Conservation (phyloP, 2,329 filamentous ascomycete species). For the Penicillium psychrosexuale region DNA sequence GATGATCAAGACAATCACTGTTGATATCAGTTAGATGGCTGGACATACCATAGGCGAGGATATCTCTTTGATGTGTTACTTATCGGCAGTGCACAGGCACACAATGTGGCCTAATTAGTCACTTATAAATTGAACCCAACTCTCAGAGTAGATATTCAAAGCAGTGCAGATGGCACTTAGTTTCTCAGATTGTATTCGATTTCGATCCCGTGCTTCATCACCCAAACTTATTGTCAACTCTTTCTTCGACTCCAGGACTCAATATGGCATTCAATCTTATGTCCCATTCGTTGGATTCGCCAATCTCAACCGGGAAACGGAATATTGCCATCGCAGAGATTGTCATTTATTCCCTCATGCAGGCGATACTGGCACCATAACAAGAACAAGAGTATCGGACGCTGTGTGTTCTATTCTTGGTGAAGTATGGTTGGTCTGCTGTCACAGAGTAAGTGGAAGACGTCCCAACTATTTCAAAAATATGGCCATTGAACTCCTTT, state of each 20-base stretch:
- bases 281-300: neutral
- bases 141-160: neutral
- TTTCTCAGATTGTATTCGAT: neutral
- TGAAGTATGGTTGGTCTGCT: conserved; percentile 27
- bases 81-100: too few relatives aligned
- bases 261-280: conserved; percentile 4
- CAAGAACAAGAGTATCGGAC: conserved; percentile 12
- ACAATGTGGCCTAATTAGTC: neutral
- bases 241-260: neutral
- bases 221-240: neutral
- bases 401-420: conserved; percentile 28
- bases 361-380: conserved; percentile 29
- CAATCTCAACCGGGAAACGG: conserved; percentile 6
- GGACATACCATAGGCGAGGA: too few relatives aligned
- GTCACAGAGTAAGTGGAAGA: conserved; percentile 22
- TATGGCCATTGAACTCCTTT: neutral
- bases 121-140: neutral
- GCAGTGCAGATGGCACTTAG: neutral
- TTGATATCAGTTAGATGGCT: too few relatives aligned
- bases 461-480: neutral
- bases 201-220: neutral
- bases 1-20: too few relatives aligned
- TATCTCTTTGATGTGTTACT: too few relatives aligned
- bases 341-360: conserved; percentile 24
- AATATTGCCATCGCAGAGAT: conserved; percentile 27